Percentiles rank a stretch among this genome's conserved stretches.
phyloP scores from a whole-genome alignment of 1,284 basidiomycete genomes.

The Ganoderma meredithae region DNA sequence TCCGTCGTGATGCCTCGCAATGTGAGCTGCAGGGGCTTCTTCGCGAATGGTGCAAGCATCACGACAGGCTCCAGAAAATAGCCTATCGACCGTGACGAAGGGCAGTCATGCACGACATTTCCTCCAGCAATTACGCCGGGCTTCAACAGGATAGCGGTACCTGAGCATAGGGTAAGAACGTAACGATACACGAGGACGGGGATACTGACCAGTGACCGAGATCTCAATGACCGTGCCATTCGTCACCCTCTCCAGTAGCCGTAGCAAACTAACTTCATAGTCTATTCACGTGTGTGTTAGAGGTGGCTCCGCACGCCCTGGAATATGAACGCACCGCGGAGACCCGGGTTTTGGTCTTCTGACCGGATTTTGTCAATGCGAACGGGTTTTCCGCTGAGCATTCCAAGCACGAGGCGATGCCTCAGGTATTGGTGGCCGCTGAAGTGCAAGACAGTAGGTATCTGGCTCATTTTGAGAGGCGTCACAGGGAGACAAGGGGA shows the following conservation, averaged over 20 bases:
- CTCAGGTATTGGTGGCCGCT: slow-evolving; percentile 88
- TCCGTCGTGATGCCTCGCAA: slow-evolving; percentile 93
- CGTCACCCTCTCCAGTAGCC: slow-evolving; percentile 91
- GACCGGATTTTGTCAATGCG: slow-evolving; percentile 91
- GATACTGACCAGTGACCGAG: slow-evolving; percentile 85
- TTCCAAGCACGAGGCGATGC: slow-evolving; percentile 85
- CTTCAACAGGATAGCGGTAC: slow-evolving; percentile 90
- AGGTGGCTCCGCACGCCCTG: neutral
- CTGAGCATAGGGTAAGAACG: slow-evolving; percentile 46
- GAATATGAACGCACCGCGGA: slow-evolving; percentile 69
- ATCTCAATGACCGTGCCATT: slow-evolving; percentile 98
- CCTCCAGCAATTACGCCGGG: slow-evolving; percentile 95
- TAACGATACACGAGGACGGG: neutral
- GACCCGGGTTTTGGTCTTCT: slow-evolving; percentile 93
- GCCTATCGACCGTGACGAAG: slow-evolving; percentile 86
- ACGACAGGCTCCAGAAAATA: slow-evolving; percentile 95
- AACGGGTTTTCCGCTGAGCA: slow-evolving; percentile 88
- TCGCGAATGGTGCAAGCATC: slow-evolving; percentile 93
- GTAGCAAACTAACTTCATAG: slow-evolving; percentile 91
- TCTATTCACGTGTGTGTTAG: slow-evolving; percentile 54
- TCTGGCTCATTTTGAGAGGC: slow-evolving; percentile 48
- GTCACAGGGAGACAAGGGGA: slow-evolving; percentile 6
- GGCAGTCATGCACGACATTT: slow-evolving; percentile 84
- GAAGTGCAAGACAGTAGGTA: slow-evolving; percentile 57
- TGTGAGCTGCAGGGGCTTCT: slow-evolving; percentile 85